Evolutionary conservation across 768 basidiomycete species (phyloP), one percentile per base, ranked within the genome.

Genomic region (Phylloporus arenicola): DNA sequence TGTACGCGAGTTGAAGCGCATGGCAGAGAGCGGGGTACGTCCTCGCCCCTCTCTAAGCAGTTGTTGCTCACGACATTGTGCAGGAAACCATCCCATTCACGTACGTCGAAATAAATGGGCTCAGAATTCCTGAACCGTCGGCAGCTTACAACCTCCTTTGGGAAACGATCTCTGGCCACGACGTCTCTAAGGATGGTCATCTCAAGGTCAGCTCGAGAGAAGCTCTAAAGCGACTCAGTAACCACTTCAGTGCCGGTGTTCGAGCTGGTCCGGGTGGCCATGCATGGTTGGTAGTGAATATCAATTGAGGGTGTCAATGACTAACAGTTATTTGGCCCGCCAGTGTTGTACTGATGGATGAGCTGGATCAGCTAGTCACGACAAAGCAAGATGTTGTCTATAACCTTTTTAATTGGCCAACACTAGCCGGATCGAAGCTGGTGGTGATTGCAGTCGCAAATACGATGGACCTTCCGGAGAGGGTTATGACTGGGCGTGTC

Each of bases 401-500:
- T 70, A 97, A 97, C 63, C 98, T 99, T 70, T 98, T 98, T 78
- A 98, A 99, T 65, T 99, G 96, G 95, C 96, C 96, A 2, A 95
- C 93, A 4, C 74, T 96, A 45, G 76, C 80, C 0, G 84, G 83
- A 17, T 93, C 92, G 51, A 90, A 88, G 65, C 78, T 99, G 6
- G 84, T 97, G 45, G 96, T 99, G 2, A 80, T 99, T 45, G 95
- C 96, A 0, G 93, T 99, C 1, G 96, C 96, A 7, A 99, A 98
- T 64, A 93, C 95, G 27, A 95, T 96, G 89, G 95, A 98, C 62
- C 76, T 98, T 47, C 96, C 96, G 0, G 95, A 98, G 68, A 78
- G 95, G 40, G 88, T 88, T 11, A 87, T 99, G 82, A 86, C 78
- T 3, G 92, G 92, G 0, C 84, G 95, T 49, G 94, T 98, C 43